Evolutionary conservation across 257 asterid species (phyloP), one percentile per base, ranked within the genome.

Genomic region (Jasminum sambac): DNA sequence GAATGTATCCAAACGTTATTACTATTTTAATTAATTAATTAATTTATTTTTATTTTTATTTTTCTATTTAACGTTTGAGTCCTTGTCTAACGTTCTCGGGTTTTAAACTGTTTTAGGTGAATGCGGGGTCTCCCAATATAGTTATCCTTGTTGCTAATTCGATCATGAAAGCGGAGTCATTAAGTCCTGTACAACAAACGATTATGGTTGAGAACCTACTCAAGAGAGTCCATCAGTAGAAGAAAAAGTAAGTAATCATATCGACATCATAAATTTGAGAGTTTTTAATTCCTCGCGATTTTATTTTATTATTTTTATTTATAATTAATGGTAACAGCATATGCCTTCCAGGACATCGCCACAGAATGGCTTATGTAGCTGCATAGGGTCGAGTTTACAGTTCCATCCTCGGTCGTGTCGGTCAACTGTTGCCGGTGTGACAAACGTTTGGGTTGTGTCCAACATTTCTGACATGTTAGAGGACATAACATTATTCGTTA

Each of bases 101-200:
- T 43, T 48, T 1, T 64, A 16, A 48, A 43, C 57, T 70, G 60
- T 46, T 71, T 43, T 60, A 93, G 98, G 96, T 91, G 74, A 91
- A 95, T 63, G 96, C 94, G 25, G 67, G 84, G 64, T 77, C 94
- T 71, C 90, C 95, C 44, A 86, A 89, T 0, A 64, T 81, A 59
- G 30, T 85, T 17, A 84, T 95, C 66, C 92, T 95, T 21, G 96
- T 91, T 61, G 88, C 96, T 60, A 95, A 91, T 69, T 91, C 98
- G 36, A 88, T 95, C 67, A 74, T 84, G 85, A 91, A 85, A 73
- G 85, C 96, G 4, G 99, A 91, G 85, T 75, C 90, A 0, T 73
- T 91, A 81, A 89, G 89, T 63, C 80, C 96, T 0, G 92, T 69
- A 41, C 99, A 95, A 71, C 99, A 95, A 79, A 95, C 86, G 71